Evolutionary conservation across 495 filamentous ascomycete genomes (phyloP).

Genomic region (Xylaria flabelliformis): DNA sequence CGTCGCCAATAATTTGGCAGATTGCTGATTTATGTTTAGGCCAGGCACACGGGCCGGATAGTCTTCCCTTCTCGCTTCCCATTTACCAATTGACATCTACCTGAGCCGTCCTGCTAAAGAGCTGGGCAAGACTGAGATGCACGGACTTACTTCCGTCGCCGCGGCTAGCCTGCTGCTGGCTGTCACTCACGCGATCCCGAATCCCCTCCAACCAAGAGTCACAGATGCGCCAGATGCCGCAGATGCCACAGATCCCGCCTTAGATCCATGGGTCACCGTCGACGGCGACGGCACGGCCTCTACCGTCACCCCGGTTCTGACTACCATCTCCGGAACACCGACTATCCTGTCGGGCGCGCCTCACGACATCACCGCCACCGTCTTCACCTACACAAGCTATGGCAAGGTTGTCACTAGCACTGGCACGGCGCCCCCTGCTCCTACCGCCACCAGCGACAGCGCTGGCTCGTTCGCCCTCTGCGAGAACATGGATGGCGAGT

Average conservation of each 20-base stretch:
- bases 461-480: conserved; percentile 46
- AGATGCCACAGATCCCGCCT: conserved; percentile 27
- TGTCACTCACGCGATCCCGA: conserved; percentile 14
- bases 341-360: conserved; percentile 49
- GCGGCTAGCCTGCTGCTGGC: conserved; percentile 20
- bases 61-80: neutral
- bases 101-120: neutral
- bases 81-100: neutral
- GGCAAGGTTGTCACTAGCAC: conserved; percentile 41
- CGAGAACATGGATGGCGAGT: conserved; percentile 45
- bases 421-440: conserved; percentile 36
- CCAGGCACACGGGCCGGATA: neutral
- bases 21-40: neutral
- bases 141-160: neutral
- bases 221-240: conserved; percentile 29
- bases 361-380: conserved; percentile 48
- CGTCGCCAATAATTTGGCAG: neutral
- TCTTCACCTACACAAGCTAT: conserved; percentile 45
- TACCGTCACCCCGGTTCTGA: conserved; percentile 48
- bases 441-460: conserved; percentile 40
- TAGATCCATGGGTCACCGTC: conserved; percentile 50
- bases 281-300: conserved; percentile 44
- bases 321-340: conserved; percentile 47
- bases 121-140: conserved; percentile 5
- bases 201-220: conserved; percentile 32